A percentile compares a stretch with the other conserved stretches of the same genome.
These are phyloP conservation scores for Coffea canephora DNA, from an alignment of 257 asterid genomes.

Conservation along the genomic window DNA sequence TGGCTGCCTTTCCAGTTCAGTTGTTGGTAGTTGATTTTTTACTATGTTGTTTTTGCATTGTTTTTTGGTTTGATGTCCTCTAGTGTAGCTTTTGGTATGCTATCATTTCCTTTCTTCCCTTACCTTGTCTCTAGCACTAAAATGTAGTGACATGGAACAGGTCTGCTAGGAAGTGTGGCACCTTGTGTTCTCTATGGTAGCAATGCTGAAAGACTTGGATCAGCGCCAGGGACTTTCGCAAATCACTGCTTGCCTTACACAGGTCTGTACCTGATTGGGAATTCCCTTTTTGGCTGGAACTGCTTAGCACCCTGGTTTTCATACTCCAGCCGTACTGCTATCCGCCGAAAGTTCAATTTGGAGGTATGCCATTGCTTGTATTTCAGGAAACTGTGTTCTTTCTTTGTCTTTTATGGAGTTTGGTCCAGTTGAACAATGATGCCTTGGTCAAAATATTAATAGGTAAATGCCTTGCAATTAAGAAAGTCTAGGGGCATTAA, in stretches of 20 bases:
- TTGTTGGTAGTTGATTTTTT: neutral
- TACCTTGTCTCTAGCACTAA: slow-evolving; percentile 1
- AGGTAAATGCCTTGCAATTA: neutral
- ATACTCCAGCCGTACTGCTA: slow-evolving; percentile 75
- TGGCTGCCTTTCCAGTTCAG: too few species aligned
- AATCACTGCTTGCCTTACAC: slow-evolving; percentile 90
- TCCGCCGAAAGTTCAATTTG: slow-evolving; percentile 76
- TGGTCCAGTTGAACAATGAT: neutral
- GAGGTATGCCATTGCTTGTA: slow-evolving; percentile 47
- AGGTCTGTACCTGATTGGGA: slow-evolving; percentile 74
- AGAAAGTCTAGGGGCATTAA: too few species aligned
- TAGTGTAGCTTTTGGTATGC: neutral
- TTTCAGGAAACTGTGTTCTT: neutral
- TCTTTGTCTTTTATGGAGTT: neutral
- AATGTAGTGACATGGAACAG: slow-evolving; percentile 36
- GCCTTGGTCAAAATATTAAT: neutral
- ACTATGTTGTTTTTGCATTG: neutral
- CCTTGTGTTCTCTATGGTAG: slow-evolving; percentile 94
- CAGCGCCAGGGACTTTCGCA: slow-evolving; percentile 60
- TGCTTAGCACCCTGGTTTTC: slow-evolving; percentile 89
- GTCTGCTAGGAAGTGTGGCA: slow-evolving; percentile 76
- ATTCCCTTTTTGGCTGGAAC: slow-evolving; percentile 68
- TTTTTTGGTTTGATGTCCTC: neutral
- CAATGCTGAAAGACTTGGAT: slow-evolving; percentile 80
- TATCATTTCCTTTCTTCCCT: neutral